Conservation (phyloP, 2,329 filamentous ascomycete genomes). For the Trichophyton rubrum region DNA sequence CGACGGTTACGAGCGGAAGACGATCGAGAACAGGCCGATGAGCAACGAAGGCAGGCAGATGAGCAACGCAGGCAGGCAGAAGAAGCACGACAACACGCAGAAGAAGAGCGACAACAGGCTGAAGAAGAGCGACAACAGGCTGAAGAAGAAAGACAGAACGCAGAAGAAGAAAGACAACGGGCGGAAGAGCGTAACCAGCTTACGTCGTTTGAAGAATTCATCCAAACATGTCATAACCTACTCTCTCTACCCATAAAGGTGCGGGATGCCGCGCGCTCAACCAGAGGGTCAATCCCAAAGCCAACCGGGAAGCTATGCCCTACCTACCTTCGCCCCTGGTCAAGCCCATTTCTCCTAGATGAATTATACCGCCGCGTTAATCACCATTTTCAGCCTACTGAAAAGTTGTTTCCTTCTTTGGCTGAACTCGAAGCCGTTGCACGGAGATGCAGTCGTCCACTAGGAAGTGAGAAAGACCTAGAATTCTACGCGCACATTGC, state of each 20-base stretch:
- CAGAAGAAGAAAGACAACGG: not conserved
- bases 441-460: conserved; percentile 6
- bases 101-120: not conserved
- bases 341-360: not conserved
- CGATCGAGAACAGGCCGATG: not conserved
- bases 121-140: not conserved
- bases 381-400: not conserved
- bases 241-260: not conserved
- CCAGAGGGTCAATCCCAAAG: not conserved
- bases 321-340: not conserved
- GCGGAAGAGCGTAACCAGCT: not conserved
- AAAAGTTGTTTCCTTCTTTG: not conserved
- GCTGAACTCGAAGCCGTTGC: not conserved
- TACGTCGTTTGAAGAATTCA: not conserved
- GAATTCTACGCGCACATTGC: conserved; percentile 16
- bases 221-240: not conserved
- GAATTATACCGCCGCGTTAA: not conserved
- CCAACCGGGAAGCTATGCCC: conserved; percentile 2
- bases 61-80: too few species aligned
- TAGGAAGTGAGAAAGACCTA: conserved; percentile 16
- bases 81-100: not conserved
- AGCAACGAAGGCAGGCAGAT: not conserved
- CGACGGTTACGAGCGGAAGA: not conserved
- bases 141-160: not conserved
- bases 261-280: not conserved